These are phyloP conservation scores for Astrephomene gubernaculifera DNA, from an alignment of 139 green algal species.

Conservation along the genomic window DNA sequence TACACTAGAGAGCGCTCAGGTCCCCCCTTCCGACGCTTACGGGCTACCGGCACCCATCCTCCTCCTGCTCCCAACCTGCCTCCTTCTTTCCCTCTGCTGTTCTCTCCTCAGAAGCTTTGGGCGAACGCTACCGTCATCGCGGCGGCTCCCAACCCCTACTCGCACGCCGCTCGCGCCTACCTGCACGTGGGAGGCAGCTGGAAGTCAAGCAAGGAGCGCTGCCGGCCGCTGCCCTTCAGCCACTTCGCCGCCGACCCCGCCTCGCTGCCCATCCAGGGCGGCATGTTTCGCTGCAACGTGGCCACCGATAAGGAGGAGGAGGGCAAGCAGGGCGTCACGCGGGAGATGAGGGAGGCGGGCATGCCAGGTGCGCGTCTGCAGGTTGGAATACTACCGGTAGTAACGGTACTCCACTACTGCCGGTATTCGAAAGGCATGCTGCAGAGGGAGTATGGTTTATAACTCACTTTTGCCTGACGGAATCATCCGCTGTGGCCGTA, in stretches of 20 bases:
- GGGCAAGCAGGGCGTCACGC: neutral
- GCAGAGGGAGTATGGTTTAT: too few species aligned
- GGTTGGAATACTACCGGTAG: too few species aligned
- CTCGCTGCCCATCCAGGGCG: constrained; percentile 10
- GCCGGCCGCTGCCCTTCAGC: neutral
- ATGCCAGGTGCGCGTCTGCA: too few species aligned
- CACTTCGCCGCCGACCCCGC: constrained; percentile 6
- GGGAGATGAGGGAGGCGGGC: neutral
- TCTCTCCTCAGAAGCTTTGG: constrained; percentile 7
- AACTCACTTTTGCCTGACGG: too few species aligned
- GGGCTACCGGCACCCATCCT: too few species aligned
- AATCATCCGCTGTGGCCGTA: too few species aligned
- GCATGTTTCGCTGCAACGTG: constrained; percentile 1
- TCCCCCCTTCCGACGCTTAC: too few species aligned
- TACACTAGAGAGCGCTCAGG: too few species aligned
- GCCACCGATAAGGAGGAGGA: neutral
- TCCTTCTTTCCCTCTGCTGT: too few species aligned
- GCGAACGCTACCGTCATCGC: neutral
- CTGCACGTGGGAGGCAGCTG: neutral
- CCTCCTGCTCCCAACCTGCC: too few species aligned
- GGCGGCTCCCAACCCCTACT: neutral
- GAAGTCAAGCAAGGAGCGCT: neutral
- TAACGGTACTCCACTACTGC: too few species aligned
- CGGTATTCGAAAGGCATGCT: too few species aligned
- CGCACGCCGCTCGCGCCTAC: constrained; percentile 11